Base-by-base conservation (phyloP, 495 filamentous ascomycete species). In the Podospora didyma region DNA sequence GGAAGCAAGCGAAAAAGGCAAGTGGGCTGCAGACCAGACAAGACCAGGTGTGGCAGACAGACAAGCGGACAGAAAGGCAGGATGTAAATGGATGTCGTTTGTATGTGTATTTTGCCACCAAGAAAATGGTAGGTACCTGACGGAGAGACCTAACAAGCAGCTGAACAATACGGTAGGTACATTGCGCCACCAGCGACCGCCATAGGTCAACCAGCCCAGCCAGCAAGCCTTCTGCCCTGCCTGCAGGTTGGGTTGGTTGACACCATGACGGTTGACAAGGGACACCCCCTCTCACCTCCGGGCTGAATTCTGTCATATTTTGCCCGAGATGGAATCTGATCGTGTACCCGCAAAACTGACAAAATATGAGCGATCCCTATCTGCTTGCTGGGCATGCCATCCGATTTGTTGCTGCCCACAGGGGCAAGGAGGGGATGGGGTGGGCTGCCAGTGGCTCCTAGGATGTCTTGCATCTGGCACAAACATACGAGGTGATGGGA, bases 341-440 rank as follows among this genome's bases (percentile, higher is more conserved):
- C 55, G 26, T n/a, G n/a, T 20, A n/a, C 22, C 16, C 28, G 23
- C 17, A 14, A 53, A 49, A 14, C 24, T 2, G 24, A 22, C 14
- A 12, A 53, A 49, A 58, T 49, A 45, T 58, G 56, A 58, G 56
- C 56, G 56, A 58, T 58, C 56, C 23, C 31, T 21, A 44, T 49
- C 50, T 48, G 46, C 50, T 11, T n/a, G 20, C 42, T 45, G 28
- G 49, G 56, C 9, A 21, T 42, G 20, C 49, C 49, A 41, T 58
- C 56, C 56, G 56, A 58, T 58, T 58, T 53, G 56, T n/a, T n/a
- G n/a, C n/a, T n/a, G n/a, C n/a, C n/a, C 49, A 49, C 22, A 23
- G 10, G 23, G 20, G 26, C 42, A 42, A 44, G 23, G 39, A 47
- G 21, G 21, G 46, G 34, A 28, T 17, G 2, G 22, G 11, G 7